Evolutionary conservation across 2,329 filamentous ascomycete species (phyloP).

Genomic region (Diaporthe nobilis): DNA sequence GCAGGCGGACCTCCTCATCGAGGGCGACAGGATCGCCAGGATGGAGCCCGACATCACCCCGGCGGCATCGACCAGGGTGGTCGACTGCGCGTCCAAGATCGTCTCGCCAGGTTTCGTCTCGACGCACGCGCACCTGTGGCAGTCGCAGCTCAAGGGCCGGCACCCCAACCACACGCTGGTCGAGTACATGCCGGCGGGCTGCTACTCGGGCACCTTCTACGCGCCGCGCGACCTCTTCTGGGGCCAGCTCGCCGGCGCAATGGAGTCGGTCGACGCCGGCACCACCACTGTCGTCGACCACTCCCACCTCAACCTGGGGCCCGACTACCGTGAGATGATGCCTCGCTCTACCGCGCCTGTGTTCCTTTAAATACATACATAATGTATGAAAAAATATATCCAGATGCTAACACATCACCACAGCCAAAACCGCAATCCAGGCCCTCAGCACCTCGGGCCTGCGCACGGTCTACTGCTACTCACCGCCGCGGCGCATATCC

Average conservation of each 20-base stretch:
- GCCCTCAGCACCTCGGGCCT: conserved; percentile 60
- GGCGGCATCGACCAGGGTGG: conserved; percentile 45
- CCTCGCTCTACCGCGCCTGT: not conserved
- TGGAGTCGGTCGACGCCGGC: conserved; percentile 58
- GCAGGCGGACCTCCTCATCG: conserved; percentile 36
- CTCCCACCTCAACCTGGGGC: conserved; percentile 51
- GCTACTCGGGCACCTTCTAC: conserved; percentile 54
- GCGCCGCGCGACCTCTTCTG: conserved; percentile 61
- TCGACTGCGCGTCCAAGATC: conserved; percentile 58
- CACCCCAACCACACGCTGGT: conserved; percentile 46
- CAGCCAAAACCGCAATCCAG: conserved; percentile 52
- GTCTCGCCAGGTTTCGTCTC: conserved; percentile 59
- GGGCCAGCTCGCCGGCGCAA: conserved; percentile 57
- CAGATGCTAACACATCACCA: conserved; percentile 30
- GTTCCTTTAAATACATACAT: too few species aligned
- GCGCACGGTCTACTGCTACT: conserved; percentile 60
- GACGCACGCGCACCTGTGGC: conserved; percentile 62
- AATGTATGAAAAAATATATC: conserved; percentile 11
- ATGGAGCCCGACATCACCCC: conserved; percentile 25
- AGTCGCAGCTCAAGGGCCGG: conserved; percentile 51
- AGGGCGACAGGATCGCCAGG: conserved; percentile 27
- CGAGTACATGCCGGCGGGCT: conserved; percentile 51
- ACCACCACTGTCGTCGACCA: conserved; percentile 59
- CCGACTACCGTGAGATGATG: conserved; percentile 46
- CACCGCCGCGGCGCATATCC: conserved; percentile 50